Conservation (phyloP, 306 rosid species). For the Oemleria cerasiformis region DNA sequence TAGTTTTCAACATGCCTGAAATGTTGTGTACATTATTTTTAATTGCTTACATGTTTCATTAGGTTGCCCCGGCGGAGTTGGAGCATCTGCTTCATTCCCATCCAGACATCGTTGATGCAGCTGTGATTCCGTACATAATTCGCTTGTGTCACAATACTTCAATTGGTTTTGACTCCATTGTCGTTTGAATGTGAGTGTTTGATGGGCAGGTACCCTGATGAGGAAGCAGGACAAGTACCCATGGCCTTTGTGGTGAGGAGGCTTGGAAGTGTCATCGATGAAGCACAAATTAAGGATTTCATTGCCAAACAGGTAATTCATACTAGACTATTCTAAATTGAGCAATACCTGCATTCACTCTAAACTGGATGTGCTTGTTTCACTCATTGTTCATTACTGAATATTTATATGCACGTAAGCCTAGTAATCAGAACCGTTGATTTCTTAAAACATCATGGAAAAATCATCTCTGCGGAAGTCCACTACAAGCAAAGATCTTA, state of each 20-base stretch:
- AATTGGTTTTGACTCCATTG: too few species aligned
- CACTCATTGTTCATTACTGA: too few species aligned
- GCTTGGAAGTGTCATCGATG: constrained; percentile 30
- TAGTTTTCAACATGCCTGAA: too few species aligned
- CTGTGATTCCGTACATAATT: constrained; percentile 58
- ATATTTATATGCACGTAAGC: too few species aligned
- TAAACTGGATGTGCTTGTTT: too few species aligned
- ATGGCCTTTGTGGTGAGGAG: constrained; percentile 57
- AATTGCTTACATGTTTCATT: not conserved
- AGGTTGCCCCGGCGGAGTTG: constrained; percentile 78
- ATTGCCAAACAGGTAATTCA: constrained; percentile 50
- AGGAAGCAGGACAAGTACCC: constrained; percentile 74
- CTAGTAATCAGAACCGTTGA: too few species aligned
- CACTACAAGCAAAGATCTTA: too few species aligned
- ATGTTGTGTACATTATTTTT: too few species aligned
- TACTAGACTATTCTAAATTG: not conserved
- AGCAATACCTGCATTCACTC: too few species aligned
- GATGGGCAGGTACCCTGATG: constrained; percentile 54
- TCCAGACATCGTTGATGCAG: constrained; percentile 54
- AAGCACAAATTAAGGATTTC: constrained; percentile 43
- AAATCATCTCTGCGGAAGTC: too few species aligned
- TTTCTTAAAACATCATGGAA: too few species aligned
- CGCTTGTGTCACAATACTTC: not conserved
- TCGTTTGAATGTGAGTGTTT: not conserved
- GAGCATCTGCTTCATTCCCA: constrained; percentile 62